phyloP scores from a whole-genome alignment of 148 eudicot species.

The Salicornia ramosissima region DNA sequence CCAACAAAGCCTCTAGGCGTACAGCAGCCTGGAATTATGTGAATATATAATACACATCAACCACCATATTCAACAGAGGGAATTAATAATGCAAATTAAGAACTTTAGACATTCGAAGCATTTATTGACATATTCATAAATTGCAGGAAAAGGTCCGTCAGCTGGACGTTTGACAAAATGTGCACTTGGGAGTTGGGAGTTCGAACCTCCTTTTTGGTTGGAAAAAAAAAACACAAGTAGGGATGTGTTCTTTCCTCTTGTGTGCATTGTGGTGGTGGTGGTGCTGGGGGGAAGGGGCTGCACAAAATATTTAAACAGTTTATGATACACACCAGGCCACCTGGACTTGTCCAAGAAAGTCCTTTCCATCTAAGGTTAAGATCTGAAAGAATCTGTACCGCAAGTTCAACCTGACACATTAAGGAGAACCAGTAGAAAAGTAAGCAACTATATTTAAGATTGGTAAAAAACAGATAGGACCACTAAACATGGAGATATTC shows the following conservation, averaged over 20 bases:
- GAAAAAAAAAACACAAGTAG: no score
- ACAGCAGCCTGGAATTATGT: constrained; percentile 48
- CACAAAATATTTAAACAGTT: neutral
- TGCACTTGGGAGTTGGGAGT: neutral
- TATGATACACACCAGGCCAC: constrained; percentile 43
- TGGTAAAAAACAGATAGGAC: neutral
- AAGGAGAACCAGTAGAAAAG: constrained; percentile 1
- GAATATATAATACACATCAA: neutral
- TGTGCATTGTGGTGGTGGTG: neutral
- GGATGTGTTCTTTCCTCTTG: no score
- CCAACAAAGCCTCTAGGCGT: constrained; percentile 60
- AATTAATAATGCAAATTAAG: neutral
- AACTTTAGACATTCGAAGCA: neutral
- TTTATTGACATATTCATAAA: neutral
- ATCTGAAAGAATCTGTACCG: constrained; percentile 41
- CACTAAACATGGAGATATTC: neutral
- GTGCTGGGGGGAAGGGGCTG: neutral
- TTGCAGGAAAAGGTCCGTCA: neutral
- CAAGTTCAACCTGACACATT: constrained; percentile 43
- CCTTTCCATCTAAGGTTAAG: constrained; percentile 51
- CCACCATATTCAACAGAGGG: neutral
- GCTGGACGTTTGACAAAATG: neutral
- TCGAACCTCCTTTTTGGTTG: neutral
- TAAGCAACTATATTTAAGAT: constrained; percentile 4
- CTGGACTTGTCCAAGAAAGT: constrained; percentile 60